Evolutionary conservation across 129 eudicot genomes (phyloP).

Genomic region (Flaveria linearis): DNA sequence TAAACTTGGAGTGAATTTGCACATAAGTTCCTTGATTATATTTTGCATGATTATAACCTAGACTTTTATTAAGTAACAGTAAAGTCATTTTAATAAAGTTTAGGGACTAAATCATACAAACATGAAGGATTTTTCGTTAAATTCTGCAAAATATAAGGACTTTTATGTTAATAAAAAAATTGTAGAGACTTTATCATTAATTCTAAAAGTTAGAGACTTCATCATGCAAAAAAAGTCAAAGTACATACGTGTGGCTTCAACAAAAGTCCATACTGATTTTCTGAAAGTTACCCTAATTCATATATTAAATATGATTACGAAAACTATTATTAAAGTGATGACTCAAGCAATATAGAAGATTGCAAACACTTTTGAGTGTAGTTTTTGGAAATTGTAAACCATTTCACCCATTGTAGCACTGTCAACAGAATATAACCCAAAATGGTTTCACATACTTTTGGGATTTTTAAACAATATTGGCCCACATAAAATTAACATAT

Average conservation of each 20-base stretch:
- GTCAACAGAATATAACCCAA: neutral
- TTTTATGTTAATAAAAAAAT: too few species aligned
- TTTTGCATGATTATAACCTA: too few species aligned
- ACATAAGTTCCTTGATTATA: too few species aligned
- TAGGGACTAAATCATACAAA: neutral
- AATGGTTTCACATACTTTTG: neutral
- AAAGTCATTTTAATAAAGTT: too few species aligned
- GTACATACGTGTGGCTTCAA: neutral
- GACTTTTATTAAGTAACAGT: too few species aligned
- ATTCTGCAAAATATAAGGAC: too few species aligned
- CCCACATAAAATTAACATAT: neutral
- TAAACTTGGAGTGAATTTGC: too few species aligned
- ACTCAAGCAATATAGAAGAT: neutral
- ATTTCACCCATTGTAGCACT: neutral
- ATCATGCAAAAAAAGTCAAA: too few species aligned
- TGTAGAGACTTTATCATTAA: neutral
- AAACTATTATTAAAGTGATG: neutral
- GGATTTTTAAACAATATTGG: neutral
- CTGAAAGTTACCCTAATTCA: neutral
- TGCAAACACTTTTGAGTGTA: neutral
- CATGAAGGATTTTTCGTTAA: neutral
- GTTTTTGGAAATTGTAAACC: neutral
- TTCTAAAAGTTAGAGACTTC: too few species aligned
- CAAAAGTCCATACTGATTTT: neutral
- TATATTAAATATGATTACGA: neutral